Evolutionary conservation across 2,329 filamentous ascomycete species (phyloP).

Genomic region (Cordyceps cateniannulata): DNA sequence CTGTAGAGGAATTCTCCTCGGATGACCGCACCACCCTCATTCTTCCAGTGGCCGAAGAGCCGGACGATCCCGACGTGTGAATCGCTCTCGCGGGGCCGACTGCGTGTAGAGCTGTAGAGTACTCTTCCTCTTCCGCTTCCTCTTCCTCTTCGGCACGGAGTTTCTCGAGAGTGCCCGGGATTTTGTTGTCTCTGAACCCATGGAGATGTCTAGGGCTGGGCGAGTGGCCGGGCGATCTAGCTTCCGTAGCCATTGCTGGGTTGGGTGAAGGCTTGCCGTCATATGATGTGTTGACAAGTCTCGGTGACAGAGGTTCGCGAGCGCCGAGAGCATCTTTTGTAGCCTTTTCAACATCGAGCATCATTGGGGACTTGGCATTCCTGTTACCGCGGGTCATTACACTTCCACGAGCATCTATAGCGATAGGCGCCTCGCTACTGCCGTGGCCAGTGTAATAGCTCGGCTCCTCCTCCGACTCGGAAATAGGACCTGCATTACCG

Average conservation of each 20-base stretch:
- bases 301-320: constrained; percentile 7
- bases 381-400: background rate
- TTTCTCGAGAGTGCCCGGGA: constrained; percentile 1
- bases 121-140: constrained; percentile 27
- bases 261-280: constrained; percentile 8
- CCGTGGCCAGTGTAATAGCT: constrained; percentile 15
- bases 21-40: constrained; percentile 50
- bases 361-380: background rate
- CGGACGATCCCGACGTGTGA: constrained; percentile 45
- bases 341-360: constrained; percentile 9
- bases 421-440: background rate
- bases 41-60: constrained; percentile 43
- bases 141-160: constrained; percentile 21
- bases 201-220: constrained; percentile 1
- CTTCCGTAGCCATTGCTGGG: background rate
- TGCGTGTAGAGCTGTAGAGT: background rate
- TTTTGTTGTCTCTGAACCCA: constrained; percentile 1
- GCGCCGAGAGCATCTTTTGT: background rate
- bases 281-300: constrained; percentile 11
- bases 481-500: constrained; percentile 27
- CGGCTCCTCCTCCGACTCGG: constrained; percentile 36
- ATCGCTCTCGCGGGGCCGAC: constrained; percentile 28
- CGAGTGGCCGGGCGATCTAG: background rate
- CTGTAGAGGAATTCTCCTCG: constrained; percentile 45
- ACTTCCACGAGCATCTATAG: background rate